Conservation (phyloP, 441 rosid species). For the Gossypium gossypioides region DNA sequence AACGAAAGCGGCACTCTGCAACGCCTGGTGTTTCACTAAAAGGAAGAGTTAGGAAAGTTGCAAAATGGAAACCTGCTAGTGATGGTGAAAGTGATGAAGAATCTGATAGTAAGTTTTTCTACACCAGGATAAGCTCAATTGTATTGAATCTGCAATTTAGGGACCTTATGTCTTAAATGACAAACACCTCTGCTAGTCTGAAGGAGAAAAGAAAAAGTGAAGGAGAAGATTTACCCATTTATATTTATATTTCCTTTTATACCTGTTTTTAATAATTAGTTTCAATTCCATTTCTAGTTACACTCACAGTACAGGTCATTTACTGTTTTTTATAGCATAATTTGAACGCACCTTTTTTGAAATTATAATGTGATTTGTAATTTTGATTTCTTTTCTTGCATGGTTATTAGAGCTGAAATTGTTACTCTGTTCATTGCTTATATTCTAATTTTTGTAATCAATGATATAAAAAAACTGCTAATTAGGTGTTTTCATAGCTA, state of each 20-base stretch:
- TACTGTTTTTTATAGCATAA: neutral
- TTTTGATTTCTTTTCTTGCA: neutral
- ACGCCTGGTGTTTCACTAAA: conserved; percentile 81
- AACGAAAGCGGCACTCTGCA: conserved; percentile 88
- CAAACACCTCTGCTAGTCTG: neutral
- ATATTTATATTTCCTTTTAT: neutral
- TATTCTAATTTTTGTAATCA: neutral
- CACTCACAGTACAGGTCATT: neutral
- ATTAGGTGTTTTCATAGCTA: neutral
- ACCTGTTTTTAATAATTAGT: neutral
- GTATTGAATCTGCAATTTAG: conserved; percentile 9
- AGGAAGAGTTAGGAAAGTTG: conserved; percentile 94
- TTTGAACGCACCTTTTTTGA: neutral
- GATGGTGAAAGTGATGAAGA: conserved; percentile 84
- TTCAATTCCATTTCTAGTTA: neutral
- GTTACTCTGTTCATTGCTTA: neutral
- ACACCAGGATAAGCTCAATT: conserved; percentile 5
- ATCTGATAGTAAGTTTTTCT: conserved; percentile 60
- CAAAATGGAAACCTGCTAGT: conserved; percentile 79
- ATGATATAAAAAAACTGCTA: neutral
- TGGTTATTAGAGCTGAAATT: neutral
- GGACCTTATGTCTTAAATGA: neutral
- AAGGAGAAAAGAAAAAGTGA: conserved; percentile 6
- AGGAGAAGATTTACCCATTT: neutral
- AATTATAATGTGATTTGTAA: neutral